Evolutionary conservation across 2,329 filamentous ascomycete genomes (phyloP).

Genomic region (Alternaria burnsii): DNA sequence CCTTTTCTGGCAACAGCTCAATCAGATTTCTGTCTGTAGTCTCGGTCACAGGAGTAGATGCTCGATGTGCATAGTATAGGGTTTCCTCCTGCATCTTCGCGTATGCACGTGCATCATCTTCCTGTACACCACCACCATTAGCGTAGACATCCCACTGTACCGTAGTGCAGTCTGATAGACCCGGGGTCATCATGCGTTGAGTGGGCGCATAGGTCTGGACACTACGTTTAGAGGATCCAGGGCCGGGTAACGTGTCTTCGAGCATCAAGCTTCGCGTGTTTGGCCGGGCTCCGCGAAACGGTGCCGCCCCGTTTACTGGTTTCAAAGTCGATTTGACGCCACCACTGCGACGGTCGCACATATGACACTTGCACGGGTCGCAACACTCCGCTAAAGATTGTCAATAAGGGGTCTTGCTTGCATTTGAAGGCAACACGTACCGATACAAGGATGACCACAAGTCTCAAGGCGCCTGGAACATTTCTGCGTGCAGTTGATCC

Average conservation of each 20-base stretch:
- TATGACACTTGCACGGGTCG: constrained; percentile 40
- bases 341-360: constrained; percentile 35
- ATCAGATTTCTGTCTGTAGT: constrained; percentile 20
- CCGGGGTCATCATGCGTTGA: not conserved
- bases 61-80: constrained; percentile 15
- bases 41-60: not conserved
- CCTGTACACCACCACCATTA: constrained; percentile 17
- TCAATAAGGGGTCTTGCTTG: not conserved
- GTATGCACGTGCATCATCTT: constrained; percentile 30
- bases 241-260: constrained; percentile 9
- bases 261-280: constrained; percentile 8
- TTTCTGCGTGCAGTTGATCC: constrained; percentile 46
- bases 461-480: constrained; percentile 29
- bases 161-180: constrained; percentile 5
- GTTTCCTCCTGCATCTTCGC: constrained; percentile 23
- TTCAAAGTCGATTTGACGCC: constrained; percentile 41
- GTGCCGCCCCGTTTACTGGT: constrained; percentile 11
- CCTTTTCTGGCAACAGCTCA: constrained; percentile 25
- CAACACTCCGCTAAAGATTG: constrained; percentile 31
- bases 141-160: constrained; percentile 21
- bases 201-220: not conserved
- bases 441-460: constrained; percentile 44
- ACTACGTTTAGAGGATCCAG: not conserved
- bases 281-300: constrained; percentile 4
- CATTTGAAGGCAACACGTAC: constrained; percentile 12